Evolutionary conservation across 495 filamentous ascomycete genomes (phyloP).

Genomic region (Diplogelasinospora grovesii): DNA sequence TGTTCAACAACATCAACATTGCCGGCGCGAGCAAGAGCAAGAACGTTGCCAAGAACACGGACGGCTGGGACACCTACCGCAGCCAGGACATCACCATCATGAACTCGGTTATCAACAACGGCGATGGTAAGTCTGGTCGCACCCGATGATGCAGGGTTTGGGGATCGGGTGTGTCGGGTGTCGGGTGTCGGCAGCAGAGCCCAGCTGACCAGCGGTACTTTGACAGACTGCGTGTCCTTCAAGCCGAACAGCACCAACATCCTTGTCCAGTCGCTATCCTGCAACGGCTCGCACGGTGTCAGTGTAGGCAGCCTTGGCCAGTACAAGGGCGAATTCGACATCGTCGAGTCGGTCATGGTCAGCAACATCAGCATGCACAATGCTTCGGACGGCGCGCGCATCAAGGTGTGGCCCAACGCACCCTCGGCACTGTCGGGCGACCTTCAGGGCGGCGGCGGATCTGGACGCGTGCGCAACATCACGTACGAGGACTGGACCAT

Average conservation of each 20-base stretch:
- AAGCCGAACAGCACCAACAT: slow-evolving; percentile 74
- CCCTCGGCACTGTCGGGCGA: slow-evolving; percentile 20
- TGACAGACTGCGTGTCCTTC: slow-evolving; percentile 61
- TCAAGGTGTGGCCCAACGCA: slow-evolving; percentile 44
- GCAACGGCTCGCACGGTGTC: slow-evolving; percentile 70
- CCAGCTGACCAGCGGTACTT: not conserved
- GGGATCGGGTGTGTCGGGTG: too few relatives aligned
- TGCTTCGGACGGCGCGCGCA: slow-evolving; percentile 58
- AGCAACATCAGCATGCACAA: slow-evolving; percentile 64
- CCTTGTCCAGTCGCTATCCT: slow-evolving; percentile 61
- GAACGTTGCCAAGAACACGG: slow-evolving; percentile 54
- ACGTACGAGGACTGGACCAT: slow-evolving; percentile 53
- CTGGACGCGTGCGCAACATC: slow-evolving; percentile 41
- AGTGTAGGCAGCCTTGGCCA: slow-evolving; percentile 64
- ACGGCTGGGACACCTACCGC: slow-evolving; percentile 66
- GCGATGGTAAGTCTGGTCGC: slow-evolving; percentile 40
- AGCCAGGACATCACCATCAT: slow-evolving; percentile 58
- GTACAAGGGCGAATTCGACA: slow-evolving; percentile 56
- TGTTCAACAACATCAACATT: slow-evolving; percentile 62
- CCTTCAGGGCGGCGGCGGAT: slow-evolving; percentile 28
- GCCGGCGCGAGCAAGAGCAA: slow-evolving; percentile 27
- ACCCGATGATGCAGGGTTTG: not conserved
- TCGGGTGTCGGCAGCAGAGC: too few relatives aligned
- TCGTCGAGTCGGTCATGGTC: slow-evolving; percentile 58
- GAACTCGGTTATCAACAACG: slow-evolving; percentile 61